These are phyloP conservation scores for Phaeomoniella chlamydospora DNA, from an alignment of 2,329 filamentous ascomycete genomes.

Conservation along the genomic window DNA sequence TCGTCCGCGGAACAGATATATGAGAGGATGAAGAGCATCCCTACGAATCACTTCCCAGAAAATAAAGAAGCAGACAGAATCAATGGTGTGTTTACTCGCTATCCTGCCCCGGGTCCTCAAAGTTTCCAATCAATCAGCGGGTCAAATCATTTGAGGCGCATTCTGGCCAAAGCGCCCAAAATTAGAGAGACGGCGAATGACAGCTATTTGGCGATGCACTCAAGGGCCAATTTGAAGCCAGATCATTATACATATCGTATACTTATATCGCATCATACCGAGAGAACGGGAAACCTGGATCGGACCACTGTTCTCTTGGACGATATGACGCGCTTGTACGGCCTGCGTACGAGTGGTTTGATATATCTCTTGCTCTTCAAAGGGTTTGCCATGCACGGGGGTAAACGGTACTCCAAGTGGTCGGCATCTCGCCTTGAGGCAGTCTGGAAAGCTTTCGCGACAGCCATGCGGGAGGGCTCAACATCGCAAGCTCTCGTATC, in stretches of 20 bases:
- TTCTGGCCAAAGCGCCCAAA: slow-evolving; percentile 30
- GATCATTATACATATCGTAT: slow-evolving; percentile 68
- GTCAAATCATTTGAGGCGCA: slow-evolving; percentile 26
- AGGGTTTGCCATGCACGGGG: slow-evolving; percentile 64
- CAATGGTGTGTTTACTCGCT: slow-evolving; percentile 9
- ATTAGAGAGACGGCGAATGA: slow-evolving; percentile 35
- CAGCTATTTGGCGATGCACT: slow-evolving; percentile 48
- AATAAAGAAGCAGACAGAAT: slow-evolving; percentile 17
- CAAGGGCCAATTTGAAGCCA: slow-evolving; percentile 51
- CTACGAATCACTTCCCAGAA: slow-evolving; percentile 21
- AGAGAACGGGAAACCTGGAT: slow-evolving; percentile 53
- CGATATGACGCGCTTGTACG: slow-evolving; percentile 59
- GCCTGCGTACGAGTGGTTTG: slow-evolving; percentile 55
- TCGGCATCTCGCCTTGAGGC: slow-evolving; percentile 51
- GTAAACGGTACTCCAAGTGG: slow-evolving; percentile 54
- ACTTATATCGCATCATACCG: slow-evolving; percentile 60
- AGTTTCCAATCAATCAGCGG: slow-evolving; percentile 23
- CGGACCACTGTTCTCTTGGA: slow-evolving; percentile 57
- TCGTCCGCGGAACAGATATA: slow-evolving; percentile 69
- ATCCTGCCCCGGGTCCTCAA: slow-evolving; percentile 19
- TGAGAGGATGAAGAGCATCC: slow-evolving; percentile 60
- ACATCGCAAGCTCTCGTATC: background rate
- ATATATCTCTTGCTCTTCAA: slow-evolving; percentile 73
- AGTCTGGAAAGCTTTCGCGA: slow-evolving; percentile 52
- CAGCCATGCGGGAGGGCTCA: slow-evolving; percentile 18